Evolutionary conservation across 768 basidiomycete genomes (phyloP), one percentile per base, ranked within the genome.

Genomic region (Suillus tomentosus): DNA sequence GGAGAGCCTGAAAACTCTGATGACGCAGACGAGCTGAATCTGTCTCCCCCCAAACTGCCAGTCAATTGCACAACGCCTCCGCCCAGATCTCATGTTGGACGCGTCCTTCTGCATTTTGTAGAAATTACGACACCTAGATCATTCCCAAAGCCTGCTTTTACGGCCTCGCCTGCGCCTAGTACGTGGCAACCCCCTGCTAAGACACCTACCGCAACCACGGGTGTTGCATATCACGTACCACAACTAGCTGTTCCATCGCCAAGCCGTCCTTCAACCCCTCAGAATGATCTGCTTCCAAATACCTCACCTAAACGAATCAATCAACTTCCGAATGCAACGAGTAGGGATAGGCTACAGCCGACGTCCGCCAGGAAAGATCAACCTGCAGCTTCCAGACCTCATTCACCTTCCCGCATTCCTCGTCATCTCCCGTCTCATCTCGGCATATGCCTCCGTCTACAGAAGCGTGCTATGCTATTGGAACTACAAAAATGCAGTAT

Each of bases 391-490:
- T 14, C 54, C 31, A 58, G 57, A 22, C 62, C 65, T 9, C 67
- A 66, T 2, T 61, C 67, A n/a, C 63, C 66, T 10, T 61, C 69
- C 36, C 73, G 69, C 61, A 67, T 75, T 24, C 73, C 74, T 7
- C 10, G 54, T 2, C 66, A 60, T 22, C 72, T 85, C n/a, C 81
- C 84, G 9, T 50, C 68, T 3, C 80, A 83, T 69, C 71, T 87
- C 2, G 69, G 77, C 48, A 66, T 79, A 27, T 86, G 78, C 66
- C 73, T 91, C 17, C 72, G 80, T 42, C 78, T 78, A 3, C 90
- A 91, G 71, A 91, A 89, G 71, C 80, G 79, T 50, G 83, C 79
- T 11, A 80, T 87, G 19, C 71, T 92, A 37, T 70, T 70, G 54
- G 78, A 80, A 17, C 74, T 92, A 10, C 80, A 78, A 31, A 64